Evolutionary conservation across 2,329 filamentous ascomycete species (phyloP).

Genomic region (Phoma sp.): DNA sequence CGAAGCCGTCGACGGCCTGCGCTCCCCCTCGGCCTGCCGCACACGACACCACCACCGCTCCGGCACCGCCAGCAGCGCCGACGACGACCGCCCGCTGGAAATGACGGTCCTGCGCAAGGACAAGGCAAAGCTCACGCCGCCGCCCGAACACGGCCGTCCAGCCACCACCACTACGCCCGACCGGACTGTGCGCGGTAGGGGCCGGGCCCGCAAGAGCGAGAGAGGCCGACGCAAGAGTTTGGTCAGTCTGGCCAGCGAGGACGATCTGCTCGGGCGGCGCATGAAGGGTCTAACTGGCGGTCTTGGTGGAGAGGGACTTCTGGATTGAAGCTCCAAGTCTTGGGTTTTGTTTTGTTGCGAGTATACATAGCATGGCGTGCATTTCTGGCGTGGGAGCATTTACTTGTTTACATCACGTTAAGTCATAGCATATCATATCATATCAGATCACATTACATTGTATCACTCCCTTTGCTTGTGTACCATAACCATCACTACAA

Average conservation of each 20-base stretch:
- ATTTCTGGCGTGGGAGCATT: too few relatives aligned
- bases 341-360: background rate
- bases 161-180: background rate
- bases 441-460: too few relatives aligned
- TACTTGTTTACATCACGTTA: too few relatives aligned
- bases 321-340: background rate
- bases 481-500: too few relatives aligned
- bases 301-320: slow-evolving; percentile 40
- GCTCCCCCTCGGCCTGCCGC: slow-evolving; percentile 40
- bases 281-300: slow-evolving; percentile 56
- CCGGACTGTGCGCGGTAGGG: slow-evolving; percentile 25
- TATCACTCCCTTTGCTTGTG: too few relatives aligned
- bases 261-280: slow-evolving; percentile 55
- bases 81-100: slow-evolving; percentile 82
- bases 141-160: slow-evolving; percentile 3
- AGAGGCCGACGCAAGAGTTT: slow-evolving; percentile 49
- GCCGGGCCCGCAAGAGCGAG: slow-evolving; percentile 36
- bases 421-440: too few relatives aligned
- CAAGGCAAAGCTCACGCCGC: slow-evolving; percentile 27
- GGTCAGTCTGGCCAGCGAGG: slow-evolving; percentile 55
- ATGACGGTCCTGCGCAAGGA: slow-evolving; percentile 62
- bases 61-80: slow-evolving; percentile 69
- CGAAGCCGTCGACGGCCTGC: slow-evolving; percentile 68
- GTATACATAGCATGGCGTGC: too few relatives aligned
- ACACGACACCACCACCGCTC: slow-evolving; percentile 55